Percentiles rank a stretch among this genome's conserved stretches.
Conservation (phyloP, 2,329 filamentous ascomycete species). For the Colletotrichum magnum region DNA sequence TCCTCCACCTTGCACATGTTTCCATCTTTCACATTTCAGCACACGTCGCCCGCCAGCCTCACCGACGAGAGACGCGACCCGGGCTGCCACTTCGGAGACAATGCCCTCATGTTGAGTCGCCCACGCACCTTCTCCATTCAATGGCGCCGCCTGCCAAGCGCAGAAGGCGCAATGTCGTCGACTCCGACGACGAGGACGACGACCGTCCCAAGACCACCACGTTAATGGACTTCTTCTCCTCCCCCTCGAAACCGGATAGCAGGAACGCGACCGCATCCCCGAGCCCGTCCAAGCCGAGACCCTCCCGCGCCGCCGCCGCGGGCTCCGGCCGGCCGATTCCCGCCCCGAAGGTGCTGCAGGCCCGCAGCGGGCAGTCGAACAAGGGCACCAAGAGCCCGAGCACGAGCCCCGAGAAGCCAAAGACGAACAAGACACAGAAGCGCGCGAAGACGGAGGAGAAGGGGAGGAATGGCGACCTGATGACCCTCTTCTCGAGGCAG, state of each 20-base stretch:
- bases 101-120: conserved; percentile 36
- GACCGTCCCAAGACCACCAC: conserved; percentile 58
- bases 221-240: conserved; percentile 67
- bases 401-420: conserved; percentile 64
- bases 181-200: conserved; percentile 65
- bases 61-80: conserved; percentile 5
- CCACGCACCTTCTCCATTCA: conserved; percentile 37
- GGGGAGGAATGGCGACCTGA: conserved; percentile 69
- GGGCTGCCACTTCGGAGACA: conserved; percentile 17
- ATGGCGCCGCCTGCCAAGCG: conserved; percentile 74
- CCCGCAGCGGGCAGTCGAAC: conserved; percentile 43
- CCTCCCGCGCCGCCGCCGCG: neutral
- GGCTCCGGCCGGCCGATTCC: neutral
- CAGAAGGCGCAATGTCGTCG: conserved; percentile 69
- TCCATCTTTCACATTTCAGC: conserved; percentile 1
- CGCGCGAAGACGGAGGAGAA: conserved; percentile 60
- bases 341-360: conserved; percentile 43
- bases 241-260: conserved; percentile 58
- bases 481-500: conserved; percentile 74
- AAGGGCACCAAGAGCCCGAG: conserved; percentile 55
- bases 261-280: conserved; percentile 54
- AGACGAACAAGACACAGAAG: conserved; percentile 51
- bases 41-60: conserved; percentile 8
- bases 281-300: conserved; percentile 55
- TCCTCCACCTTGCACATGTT: conserved; percentile 10